These are phyloP conservation scores for Melanomma pulvis-pyrius DNA, from an alignment of 495 filamentous ascomycete species.

Conservation along the genomic window DNA sequence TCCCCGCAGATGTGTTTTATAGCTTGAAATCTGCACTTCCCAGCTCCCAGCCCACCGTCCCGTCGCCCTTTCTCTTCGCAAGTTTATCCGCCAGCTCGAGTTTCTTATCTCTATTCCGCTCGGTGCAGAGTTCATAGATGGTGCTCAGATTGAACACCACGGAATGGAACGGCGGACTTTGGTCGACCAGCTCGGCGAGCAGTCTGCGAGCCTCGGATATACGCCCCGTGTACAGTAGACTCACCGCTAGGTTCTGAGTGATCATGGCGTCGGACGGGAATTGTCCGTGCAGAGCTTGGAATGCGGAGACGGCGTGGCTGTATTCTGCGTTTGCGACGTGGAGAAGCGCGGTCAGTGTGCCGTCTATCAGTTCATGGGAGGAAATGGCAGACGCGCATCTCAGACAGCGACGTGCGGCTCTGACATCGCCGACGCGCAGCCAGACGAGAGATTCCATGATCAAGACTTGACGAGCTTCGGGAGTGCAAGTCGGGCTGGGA, in stretches of 20 bases:
- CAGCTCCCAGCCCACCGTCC: slow-evolving; percentile 65
- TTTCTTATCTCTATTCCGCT: slow-evolving; percentile 71
- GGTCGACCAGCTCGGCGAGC: slow-evolving; percentile 55
- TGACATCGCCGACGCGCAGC: slow-evolving; percentile 74
- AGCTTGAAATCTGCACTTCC: slow-evolving; percentile 78
- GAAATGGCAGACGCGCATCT: slow-evolving; percentile 2
- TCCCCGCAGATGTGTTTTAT: slow-evolving; percentile 42
- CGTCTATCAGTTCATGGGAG: slow-evolving; percentile 21
- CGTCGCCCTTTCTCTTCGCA: slow-evolving; percentile 54
- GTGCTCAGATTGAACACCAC: slow-evolving; percentile 88
- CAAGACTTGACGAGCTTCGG: slow-evolving; percentile 36
- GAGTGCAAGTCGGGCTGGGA: slow-evolving; percentile 37
- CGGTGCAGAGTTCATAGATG: slow-evolving; percentile 88
- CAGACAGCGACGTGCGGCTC: slow-evolving; percentile 62
- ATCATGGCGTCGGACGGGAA: slow-evolving; percentile 59
- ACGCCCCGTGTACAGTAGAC: slow-evolving; percentile 74
- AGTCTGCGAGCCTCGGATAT: slow-evolving; percentile 73
- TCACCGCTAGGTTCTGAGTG: slow-evolving; percentile 79
- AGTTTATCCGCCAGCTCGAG: slow-evolving; percentile 67
- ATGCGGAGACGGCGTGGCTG: slow-evolving; percentile 60
- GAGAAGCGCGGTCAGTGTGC: slow-evolving; percentile 64
- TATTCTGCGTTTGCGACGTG: slow-evolving; percentile 81
- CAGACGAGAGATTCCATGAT: slow-evolving; percentile 63
- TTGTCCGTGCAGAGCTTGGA: slow-evolving; percentile 58
- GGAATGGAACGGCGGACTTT: slow-evolving; percentile 65